phyloP scores from a whole-genome alignment of 345 rosid genomes.

The Angophora floribunda region DNA sequence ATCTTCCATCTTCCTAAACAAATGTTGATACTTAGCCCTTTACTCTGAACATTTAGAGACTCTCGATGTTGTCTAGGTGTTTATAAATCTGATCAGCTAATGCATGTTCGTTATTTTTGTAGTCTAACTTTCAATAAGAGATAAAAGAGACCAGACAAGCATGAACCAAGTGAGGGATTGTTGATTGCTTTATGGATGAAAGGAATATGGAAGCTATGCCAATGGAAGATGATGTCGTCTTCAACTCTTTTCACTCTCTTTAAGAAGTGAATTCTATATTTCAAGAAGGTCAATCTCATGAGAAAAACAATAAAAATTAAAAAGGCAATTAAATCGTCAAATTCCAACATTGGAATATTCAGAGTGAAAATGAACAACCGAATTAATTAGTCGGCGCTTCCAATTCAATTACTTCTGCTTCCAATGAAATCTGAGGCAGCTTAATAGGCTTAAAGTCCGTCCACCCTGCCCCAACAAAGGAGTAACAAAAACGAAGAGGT shows the following conservation, averaged over 20 bases:
- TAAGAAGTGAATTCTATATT: too few relatives aligned
- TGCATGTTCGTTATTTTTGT: too few relatives aligned
- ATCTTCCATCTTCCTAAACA: neutral
- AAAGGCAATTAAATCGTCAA: neutral
- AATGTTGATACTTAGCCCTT: too few relatives aligned
- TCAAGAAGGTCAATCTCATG: neutral
- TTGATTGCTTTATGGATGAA: too few relatives aligned
- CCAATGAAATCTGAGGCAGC: neutral
- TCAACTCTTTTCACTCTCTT: neutral
- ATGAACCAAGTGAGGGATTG: too few relatives aligned
- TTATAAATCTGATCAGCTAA: too few relatives aligned
- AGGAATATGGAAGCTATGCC: neutral
- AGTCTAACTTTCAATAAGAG: too few relatives aligned
- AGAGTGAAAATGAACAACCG: fast-evolving
- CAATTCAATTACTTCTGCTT: neutral
- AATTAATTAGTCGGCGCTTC: neutral
- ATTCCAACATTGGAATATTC: neutral
- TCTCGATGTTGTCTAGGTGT: neutral
- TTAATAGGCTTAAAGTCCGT: too few relatives aligned
- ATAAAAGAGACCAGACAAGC: too few relatives aligned
- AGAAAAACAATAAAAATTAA: too few relatives aligned
- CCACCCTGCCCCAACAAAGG: too few relatives aligned
- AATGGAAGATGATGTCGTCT: neutral
- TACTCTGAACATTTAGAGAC: neutral
- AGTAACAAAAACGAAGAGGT: fast-evolving